Evolutionary conservation across 2,329 filamentous ascomycete species (phyloP).

Genomic region (Aspergillus tamarii): DNA sequence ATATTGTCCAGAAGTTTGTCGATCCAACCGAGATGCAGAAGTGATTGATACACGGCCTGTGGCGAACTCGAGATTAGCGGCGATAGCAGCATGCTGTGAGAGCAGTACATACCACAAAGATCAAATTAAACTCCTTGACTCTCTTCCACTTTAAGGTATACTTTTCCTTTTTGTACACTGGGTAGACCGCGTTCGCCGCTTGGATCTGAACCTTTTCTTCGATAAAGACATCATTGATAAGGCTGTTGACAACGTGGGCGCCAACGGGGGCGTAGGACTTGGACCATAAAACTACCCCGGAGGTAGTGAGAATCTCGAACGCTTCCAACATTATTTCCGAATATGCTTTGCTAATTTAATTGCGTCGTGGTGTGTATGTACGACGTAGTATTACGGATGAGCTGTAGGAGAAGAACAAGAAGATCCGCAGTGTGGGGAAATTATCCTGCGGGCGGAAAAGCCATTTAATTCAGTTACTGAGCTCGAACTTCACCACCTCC

Average conservation of each 20-base stretch:
- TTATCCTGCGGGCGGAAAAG: conserved; percentile 23
- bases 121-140: conserved; percentile 87
- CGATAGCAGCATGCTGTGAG: background rate
- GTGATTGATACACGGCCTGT: conserved; percentile 93
- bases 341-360: conserved; percentile 2
- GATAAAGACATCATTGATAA: conserved; percentile 97
- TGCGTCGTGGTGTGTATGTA: conserved; percentile 2
- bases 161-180: conserved; percentile 84
- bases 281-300: conserved; percentile 96
- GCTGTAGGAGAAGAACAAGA: conserved; percentile 9
- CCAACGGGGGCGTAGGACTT: conserved; percentile 80
- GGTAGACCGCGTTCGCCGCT: conserved; percentile 63
- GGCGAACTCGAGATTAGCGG: conserved; percentile 22
- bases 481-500: conserved; percentile 21
- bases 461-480: conserved; percentile 3
- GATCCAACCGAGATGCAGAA: conserved; percentile 94
- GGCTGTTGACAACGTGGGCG: conserved; percentile 83
- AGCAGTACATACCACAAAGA: conserved; percentile 76
- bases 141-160: conserved; percentile 94
- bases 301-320: conserved; percentile 95
- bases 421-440: conserved; percentile 23
- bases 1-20: conserved; percentile 96
- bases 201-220: conserved; percentile 77
- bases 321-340: conserved; percentile 76
- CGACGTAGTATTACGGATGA: background rate